Conservation (phyloP, 2,329 filamentous ascomycete genomes). For the Fusarium coffeatum region DNA sequence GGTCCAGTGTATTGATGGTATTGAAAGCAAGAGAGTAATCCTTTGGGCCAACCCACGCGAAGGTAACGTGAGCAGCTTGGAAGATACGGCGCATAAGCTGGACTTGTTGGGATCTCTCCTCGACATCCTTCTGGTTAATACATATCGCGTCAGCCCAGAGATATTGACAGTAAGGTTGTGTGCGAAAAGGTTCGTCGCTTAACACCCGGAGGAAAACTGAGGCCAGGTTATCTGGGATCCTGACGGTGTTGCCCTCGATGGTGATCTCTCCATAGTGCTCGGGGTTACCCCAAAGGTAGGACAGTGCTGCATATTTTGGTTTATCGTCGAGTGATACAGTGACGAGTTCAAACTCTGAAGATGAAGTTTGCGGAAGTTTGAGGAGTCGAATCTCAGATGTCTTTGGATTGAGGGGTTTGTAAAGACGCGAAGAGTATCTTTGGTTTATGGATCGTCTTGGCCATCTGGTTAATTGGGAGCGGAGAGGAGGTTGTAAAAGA, state of each 20-base stretch:
- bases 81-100: conserved; percentile 17
- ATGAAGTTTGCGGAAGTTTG: not conserved
- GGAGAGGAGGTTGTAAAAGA: not conserved
- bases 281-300: conserved; percentile 11
- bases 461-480: not conserved
- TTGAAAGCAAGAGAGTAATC: conserved; percentile 12
- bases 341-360: conserved; percentile 2
- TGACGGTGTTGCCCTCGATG: conserved; percentile 2
- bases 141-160: conserved; percentile 10
- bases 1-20: not conserved
- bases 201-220: conserved; percentile 4
- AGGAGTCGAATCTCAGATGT: conserved; percentile 10
- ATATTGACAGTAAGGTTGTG: not conserved
- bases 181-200: not conserved
- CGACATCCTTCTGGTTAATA: conserved; percentile 6
- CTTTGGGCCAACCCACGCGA: conserved; percentile 5
- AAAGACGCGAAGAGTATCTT: conserved; percentile 6
- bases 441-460: not conserved
- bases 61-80: not conserved
- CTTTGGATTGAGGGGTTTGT: conserved; percentile 4
- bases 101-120: conserved; percentile 12
- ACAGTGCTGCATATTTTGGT: conserved; percentile 16
- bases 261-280: conserved; percentile 1
- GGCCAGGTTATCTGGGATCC: conserved; percentile 8
- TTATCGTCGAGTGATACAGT: conserved; percentile 5